Percentiles rank a stretch among this genome's conserved stretches.
phyloP scores from a whole-genome alignment of 768 basidiomycete genomes.

The Mycena galericulata region DNA sequence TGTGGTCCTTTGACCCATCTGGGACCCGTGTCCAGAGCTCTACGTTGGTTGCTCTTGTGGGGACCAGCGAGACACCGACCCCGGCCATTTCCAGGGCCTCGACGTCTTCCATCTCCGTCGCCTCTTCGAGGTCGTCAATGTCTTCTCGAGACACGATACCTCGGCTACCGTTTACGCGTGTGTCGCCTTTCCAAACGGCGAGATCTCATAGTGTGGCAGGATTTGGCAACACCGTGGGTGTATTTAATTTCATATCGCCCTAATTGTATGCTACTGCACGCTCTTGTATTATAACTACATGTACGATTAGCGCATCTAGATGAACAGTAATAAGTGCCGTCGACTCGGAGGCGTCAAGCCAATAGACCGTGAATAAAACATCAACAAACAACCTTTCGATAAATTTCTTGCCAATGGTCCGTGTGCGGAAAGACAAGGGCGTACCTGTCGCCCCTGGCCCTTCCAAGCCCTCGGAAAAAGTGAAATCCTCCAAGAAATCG shows the following conservation, averaged over 20 bases:
- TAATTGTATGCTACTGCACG: slow-evolving; percentile 24
- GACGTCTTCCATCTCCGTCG: slow-evolving; percentile 35
- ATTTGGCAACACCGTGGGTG: slow-evolving; percentile 82
- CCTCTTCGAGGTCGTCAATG: slow-evolving; percentile 26
- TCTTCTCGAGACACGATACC: slow-evolving; percentile 52
- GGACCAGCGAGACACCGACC: slow-evolving; percentile 34
- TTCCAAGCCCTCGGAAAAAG: slow-evolving; percentile 20
- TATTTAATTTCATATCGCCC: slow-evolving; percentile 56
- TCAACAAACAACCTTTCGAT: slow-evolving; percentile 1
- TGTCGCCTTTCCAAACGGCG: slow-evolving; percentile 67
- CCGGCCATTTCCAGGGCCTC: slow-evolving; percentile 36
- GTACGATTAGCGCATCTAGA: slow-evolving; percentile 10
- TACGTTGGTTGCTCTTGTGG: slow-evolving; percentile 60
- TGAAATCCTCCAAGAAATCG: slow-evolving; percentile 29
- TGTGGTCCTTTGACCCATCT: slow-evolving; percentile 81
- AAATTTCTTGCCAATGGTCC: slow-evolving; percentile 40
- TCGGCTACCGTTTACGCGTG: slow-evolving; percentile 84
- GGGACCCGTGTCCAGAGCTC: slow-evolving; percentile 62
- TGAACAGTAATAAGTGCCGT: neutral
- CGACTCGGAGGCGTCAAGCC: too few species aligned
- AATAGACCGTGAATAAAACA: neutral
- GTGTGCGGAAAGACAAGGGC: slow-evolving; percentile 41
- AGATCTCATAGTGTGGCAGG: slow-evolving; percentile 71
- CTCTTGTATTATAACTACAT: slow-evolving; percentile 10
- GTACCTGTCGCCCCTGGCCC: slow-evolving; percentile 15